phyloP scores from a whole-genome alignment of 2,329 filamentous ascomycete genomes.

The Sarocladiaceae sp. region DNA sequence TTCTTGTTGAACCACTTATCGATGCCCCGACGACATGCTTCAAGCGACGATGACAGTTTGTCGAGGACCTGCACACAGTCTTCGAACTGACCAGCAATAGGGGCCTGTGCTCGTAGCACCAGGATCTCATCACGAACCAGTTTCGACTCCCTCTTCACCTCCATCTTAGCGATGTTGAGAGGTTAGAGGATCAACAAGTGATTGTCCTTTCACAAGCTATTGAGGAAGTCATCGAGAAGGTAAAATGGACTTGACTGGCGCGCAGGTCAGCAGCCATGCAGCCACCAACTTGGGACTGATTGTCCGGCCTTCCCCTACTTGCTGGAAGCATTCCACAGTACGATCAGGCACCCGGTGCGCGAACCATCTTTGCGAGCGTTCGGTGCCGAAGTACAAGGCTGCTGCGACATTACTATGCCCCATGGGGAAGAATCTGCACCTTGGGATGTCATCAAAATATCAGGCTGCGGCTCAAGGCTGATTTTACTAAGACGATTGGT shows the following conservation, averaged over 20 bases:
- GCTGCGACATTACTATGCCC: neutral
- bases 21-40: neutral
- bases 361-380: neutral
- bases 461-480: neutral
- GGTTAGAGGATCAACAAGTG: neutral
- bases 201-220: neutral
- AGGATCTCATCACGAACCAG: neutral
- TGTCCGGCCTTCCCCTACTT: too few species aligned
- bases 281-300: too few species aligned
- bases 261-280: too few species aligned
- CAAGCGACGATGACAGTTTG: neutral
- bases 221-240: too few species aligned
- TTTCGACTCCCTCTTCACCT: neutral
- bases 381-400: neutral
- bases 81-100: conserved; percentile 1
- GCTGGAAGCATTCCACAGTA: neutral
- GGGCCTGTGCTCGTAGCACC: neutral
- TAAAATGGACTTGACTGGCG: too few species aligned
- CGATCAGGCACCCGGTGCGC: neutral
- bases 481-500: neutral
- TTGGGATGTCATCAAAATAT: neutral
- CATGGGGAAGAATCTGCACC: neutral
- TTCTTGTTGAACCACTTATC: conserved; percentile 2
- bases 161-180: neutral
- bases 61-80: neutral